Percentiles rank a stretch among this genome's conserved stretches.
These are phyloP conservation scores for Geotrichum macrosporum DNA, from an alignment of 1,139 yeast genomes.

Conservation along the genomic window DNA sequence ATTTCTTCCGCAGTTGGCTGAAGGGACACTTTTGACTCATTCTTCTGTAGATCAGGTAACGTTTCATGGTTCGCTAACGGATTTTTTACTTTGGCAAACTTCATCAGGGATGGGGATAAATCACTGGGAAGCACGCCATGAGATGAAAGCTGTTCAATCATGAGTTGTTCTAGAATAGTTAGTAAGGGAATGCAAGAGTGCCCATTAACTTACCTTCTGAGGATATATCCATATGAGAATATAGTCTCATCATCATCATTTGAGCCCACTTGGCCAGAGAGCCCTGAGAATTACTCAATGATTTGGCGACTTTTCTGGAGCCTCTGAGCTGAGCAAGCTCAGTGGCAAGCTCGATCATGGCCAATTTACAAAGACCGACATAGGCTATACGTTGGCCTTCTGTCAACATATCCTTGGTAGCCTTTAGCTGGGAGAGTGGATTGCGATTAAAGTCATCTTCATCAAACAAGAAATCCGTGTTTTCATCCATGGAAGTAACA, in stretches of 20 bases:
- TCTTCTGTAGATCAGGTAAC: too few species aligned
- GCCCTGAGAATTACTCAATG: slow-evolving; percentile 66
- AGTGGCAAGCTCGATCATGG: slow-evolving; percentile 77
- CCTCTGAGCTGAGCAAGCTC: slow-evolving; percentile 60
- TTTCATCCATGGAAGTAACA: slow-evolving; percentile 60
- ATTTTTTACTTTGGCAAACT: slow-evolving; percentile 32
- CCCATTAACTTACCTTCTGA: slow-evolving; percentile 46
- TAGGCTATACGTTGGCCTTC: slow-evolving; percentile 90
- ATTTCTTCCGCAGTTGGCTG: too few species aligned
- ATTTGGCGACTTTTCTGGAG: slow-evolving; percentile 46
- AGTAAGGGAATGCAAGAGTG: neutral
- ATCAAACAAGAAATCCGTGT: slow-evolving; percentile 75
- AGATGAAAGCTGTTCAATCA: slow-evolving; percentile 81
- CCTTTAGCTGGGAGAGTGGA: slow-evolving; percentile 62
- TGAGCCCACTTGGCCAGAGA: slow-evolving; percentile 85
- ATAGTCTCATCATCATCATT: slow-evolving; percentile 63
- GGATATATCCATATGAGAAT: slow-evolving; percentile 71
- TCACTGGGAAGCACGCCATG: slow-evolving; percentile 81
- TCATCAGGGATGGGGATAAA: slow-evolving; percentile 50
- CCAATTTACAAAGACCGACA: slow-evolving; percentile 74
- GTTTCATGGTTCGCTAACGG: slow-evolving; percentile 32
- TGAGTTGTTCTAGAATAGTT: slow-evolving; percentile 52
- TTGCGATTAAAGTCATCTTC: slow-evolving; percentile 46
- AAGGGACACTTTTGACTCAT: too few species aligned
- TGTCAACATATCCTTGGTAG: slow-evolving; percentile 75